Percentiles rank a stretch among this genome's conserved stretches.
These are phyloP conservation scores for Boletus subcaerulescens DNA, from an alignment of 768 basidiomycete genomes.

Conservation along the genomic window DNA sequence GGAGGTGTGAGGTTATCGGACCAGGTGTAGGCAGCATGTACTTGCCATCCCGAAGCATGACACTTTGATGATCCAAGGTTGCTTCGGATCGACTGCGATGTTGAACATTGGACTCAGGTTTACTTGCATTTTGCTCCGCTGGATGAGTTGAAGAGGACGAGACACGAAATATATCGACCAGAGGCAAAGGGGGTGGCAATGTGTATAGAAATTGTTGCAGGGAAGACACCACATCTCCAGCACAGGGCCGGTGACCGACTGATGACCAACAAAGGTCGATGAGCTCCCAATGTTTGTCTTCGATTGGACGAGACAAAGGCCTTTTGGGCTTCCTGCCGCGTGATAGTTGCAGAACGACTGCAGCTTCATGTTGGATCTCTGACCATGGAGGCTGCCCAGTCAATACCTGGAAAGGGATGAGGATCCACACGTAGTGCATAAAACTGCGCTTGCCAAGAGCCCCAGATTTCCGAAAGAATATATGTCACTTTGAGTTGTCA, in stretches of 20 bases:
- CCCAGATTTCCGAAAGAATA: conserved; percentile 29
- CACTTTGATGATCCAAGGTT: no score
- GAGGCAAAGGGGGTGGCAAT: neutral
- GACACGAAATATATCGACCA: neutral
- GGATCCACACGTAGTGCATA: neutral
- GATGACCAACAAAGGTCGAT: conserved; percentile 7
- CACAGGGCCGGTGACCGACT: neutral
- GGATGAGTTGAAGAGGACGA: no score
- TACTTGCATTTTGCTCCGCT: no score
- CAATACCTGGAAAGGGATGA: conserved; percentile 17
- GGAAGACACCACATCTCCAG: neutral
- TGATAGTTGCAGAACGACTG: conserved; percentile 5
- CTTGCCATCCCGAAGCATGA: no score
- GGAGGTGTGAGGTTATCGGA: no score
- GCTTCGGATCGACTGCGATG: no score
- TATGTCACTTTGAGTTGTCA: conserved; percentile 5
- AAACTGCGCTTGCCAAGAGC: conserved; percentile 6
- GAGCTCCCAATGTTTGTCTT: conserved; percentile 8
- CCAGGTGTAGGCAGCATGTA: no score
- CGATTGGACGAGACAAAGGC: neutral
- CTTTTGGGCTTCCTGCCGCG: neutral
- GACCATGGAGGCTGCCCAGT: neutral
- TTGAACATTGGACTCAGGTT: no score
- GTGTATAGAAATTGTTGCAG: neutral
- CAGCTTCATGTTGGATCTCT: neutral